Base-by-base conservation (phyloP, 192 early-diverging fungal species). In the Pilaira anomala region DNA sequence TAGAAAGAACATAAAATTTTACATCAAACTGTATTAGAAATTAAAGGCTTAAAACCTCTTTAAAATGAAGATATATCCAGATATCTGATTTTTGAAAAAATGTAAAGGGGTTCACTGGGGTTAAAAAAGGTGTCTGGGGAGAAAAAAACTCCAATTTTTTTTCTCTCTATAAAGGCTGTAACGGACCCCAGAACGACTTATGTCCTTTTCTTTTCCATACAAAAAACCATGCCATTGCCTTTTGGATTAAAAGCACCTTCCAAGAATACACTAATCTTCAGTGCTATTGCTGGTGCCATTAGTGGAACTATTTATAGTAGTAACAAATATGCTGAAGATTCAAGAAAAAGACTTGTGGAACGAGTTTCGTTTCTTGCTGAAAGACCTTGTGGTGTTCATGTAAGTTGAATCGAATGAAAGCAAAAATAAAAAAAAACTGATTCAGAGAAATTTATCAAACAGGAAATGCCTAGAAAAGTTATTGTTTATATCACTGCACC, bases 401-500 rank as follows among this genome's bases (percentile, higher is more conserved):
- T 72, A 66, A 66, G 58, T 45, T 40, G n/a, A 40, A 29, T 24
- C 14, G 18, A 55, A 8, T 45, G 12, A 1, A 30, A 19, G 46
- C 6, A 42, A 25, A 44, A 24, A 44, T 24, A 55, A 22, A 48
- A 12, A 44, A n/a, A 21, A 18, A 45, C 5, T 26, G 33, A 30
- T 25, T 67, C 45, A 59, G 25, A 12, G 7, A 26, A 59, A 22
- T 1, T 6, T 11, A 26, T 48, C 16, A n/a, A 21, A 12, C 22
- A 63, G 48, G 48, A 52, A 51, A 24, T 41, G 30, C 77, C 77
- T 58, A 63, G 74, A 16, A 79, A 79, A 65, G 67, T 79, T 7
- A 58, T 60, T 19, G 71, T 79, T 29, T 79, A 73, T 53, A 62
- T 79, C 12, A 14, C 74, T 4, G 67, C 74, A 2, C 77, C 77